These are phyloP conservation scores for Nymphaea thermarum DNA, from an alignment of 164 flowering plant genomes.

Conservation along the genomic window DNA sequence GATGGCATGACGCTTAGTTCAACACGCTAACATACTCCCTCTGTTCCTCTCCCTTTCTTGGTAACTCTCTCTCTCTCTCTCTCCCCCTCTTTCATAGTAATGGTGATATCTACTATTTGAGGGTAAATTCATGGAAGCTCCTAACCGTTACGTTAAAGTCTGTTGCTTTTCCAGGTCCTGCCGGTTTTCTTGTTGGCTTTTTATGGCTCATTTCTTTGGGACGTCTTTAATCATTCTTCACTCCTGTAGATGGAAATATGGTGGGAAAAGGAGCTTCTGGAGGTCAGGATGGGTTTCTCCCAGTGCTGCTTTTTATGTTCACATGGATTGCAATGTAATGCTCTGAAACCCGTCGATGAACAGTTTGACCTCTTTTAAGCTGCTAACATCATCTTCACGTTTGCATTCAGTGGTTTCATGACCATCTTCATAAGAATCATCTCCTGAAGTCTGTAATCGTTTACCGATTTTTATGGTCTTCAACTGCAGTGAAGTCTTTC, in stretches of 20 bases:
- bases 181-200: conserved; percentile 58
- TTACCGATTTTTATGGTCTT: too few relatives aligned
- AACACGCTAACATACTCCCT: too few relatives aligned
- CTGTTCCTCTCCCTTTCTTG: too few relatives aligned
- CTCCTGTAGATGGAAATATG: conserved; percentile 57
- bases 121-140: neutral
- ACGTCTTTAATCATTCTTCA: conserved; percentile 34
- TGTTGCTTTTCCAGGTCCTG: conserved; percentile 87
- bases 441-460: too few relatives aligned
- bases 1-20: too few relatives aligned
- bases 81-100: neutral
- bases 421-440: too few relatives aligned
- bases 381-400: neutral
- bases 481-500: too few relatives aligned
- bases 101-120: neutral
- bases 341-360: neutral
- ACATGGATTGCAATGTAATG: conserved; percentile 73
- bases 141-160: conserved; percentile 38
- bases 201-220: conserved; percentile 80
- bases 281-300: conserved; percentile 40
- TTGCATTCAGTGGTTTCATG: too few relatives aligned
- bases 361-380: neutral
- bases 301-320: conserved; percentile 47
- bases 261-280: conserved; percentile 27
- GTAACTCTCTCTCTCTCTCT: neutral